Base-by-base conservation (phyloP, 2,329 filamentous ascomycete genomes). In the Aspergillus sp. region DNA sequence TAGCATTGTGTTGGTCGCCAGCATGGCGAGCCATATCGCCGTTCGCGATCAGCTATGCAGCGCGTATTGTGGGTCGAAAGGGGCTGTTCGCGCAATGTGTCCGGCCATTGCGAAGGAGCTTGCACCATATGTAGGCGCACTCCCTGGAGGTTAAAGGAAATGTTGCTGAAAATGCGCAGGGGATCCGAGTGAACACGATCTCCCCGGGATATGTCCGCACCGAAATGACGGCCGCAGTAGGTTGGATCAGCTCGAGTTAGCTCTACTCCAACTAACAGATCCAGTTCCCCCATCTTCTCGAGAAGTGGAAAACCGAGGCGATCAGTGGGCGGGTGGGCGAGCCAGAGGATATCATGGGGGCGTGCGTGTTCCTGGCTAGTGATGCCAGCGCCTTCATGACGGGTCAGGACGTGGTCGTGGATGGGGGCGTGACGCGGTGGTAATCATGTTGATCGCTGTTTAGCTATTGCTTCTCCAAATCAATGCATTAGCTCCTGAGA, bases 1-100 rank as follows among this genome's bases (percentile, higher is more conserved):
- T 0, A 80, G 78, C 52, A 81, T 82, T 48, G 71, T 83, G 10
- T 64, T 82, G 3, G 76, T 82, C 0, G 79, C 79, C 0, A 80
- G 78, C 49, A 82, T 82, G 59, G 79, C 79, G 0, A 76, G 76
- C 23, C 70, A 79, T 50, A 78, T 81, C 57, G 79, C 79, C 0
- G 76, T 81, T 16, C 71, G 76, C 7, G 76, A 74, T 13, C 78
- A 82, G 60, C 63, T 72, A 31, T 77, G 73, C 44, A 76, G 73
- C 38, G 75, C 74, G 4, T 80, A 80, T 49, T 78, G 76, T 58
- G 76, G 71, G 2, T 75, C 71, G 0, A 80, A 79, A 58, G 77
- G 76, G 0, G 76, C 77, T 0, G 77, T 80, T 16, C 64, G 70
- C 40, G 72, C 73, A 0, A 78, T 80, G 76, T 73, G 71, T 51